These are phyloP conservation scores for Hyaloscypha bicolor DNA, from an alignment of 495 filamentous ascomycete species.

Conservation along the genomic window DNA sequence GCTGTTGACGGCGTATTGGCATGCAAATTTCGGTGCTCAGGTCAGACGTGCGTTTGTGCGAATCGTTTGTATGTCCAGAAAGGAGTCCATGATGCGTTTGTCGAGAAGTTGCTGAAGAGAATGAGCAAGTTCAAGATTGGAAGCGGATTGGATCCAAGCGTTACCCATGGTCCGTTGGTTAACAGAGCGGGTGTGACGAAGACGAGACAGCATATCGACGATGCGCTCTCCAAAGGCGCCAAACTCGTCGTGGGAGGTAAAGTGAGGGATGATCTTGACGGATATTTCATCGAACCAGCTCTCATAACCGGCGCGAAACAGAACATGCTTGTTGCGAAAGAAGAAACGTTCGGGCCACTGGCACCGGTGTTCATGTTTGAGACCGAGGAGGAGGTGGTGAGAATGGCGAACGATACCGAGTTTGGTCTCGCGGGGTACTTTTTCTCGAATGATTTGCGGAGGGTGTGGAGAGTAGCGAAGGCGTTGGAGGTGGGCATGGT, in stretches of 20 bases:
- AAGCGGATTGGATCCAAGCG: conserved; percentile 65
- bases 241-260: conserved; percentile 26
- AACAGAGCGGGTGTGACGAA: conserved; percentile 71
- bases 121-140: conserved; percentile 75
- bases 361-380: conserved; percentile 77
- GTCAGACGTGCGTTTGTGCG: conserved; percentile 79
- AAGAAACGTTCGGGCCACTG: conserved; percentile 86
- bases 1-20: conserved; percentile 73
- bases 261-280: conserved; percentile 37
- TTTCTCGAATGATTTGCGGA: conserved; percentile 67
- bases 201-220: conserved; percentile 67
- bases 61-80: conserved; percentile 80
- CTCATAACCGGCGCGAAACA: conserved; percentile 71
- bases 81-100: conserved; percentile 75
- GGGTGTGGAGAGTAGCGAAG: conserved; percentile 75
- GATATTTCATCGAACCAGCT: conserved; percentile 78
- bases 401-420: conserved; percentile 69
- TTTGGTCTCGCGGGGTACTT: conserved; percentile 86
- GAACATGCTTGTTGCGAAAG: conserved; percentile 73
- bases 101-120: conserved; percentile 65
- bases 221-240: conserved; percentile 73
- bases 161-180: conserved; percentile 80
- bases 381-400: conserved; percentile 77
- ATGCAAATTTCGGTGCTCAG: conserved; percentile 80
- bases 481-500: conserved; percentile 84